phyloP scores from a whole-genome alignment of 1,139 yeast species.

The Debaryomyces psychrophilus region DNA sequence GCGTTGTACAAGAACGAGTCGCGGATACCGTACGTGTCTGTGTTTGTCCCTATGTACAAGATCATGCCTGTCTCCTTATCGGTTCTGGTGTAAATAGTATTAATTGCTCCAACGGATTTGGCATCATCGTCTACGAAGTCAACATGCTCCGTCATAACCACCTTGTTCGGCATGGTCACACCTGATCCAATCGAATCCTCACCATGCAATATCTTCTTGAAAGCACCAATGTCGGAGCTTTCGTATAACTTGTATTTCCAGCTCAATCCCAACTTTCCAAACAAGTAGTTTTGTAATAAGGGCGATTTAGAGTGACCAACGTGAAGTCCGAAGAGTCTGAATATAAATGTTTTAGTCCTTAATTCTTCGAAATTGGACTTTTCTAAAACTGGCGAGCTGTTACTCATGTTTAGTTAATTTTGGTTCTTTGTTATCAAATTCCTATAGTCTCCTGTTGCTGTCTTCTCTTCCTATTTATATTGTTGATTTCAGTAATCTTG shows the following conservation, averaged over 20 bases:
- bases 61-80: constrained; percentile 15
- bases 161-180: constrained; percentile 35
- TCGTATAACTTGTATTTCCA: constrained; percentile 25
- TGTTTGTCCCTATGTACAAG: constrained; percentile 29
- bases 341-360: constrained; percentile 5
- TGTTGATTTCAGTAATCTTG: not conserved
- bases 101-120: constrained; percentile 32
- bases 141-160: constrained; percentile 25
- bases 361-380: constrained; percentile 10
- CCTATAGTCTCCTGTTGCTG: not conserved
- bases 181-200: constrained; percentile 28
- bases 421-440: not conserved
- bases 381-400: not conserved
- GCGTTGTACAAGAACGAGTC: constrained; percentile 27
- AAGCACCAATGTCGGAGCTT: constrained; percentile 20
- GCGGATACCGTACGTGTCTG: constrained; percentile 33
- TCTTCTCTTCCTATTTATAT: constrained; percentile 4
- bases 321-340: constrained; percentile 17
- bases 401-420: not conserved
- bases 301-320: constrained; percentile 26
- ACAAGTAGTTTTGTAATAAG: constrained; percentile 23
- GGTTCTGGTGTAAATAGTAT: constrained; percentile 30
- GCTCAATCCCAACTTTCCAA: constrained; percentile 19
- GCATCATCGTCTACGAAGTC: constrained; percentile 29
- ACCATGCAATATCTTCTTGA: constrained; percentile 18